Base-by-base conservation (phyloP, 2,329 filamentous ascomycete genomes). In the Westerdykella ornata region DNA sequence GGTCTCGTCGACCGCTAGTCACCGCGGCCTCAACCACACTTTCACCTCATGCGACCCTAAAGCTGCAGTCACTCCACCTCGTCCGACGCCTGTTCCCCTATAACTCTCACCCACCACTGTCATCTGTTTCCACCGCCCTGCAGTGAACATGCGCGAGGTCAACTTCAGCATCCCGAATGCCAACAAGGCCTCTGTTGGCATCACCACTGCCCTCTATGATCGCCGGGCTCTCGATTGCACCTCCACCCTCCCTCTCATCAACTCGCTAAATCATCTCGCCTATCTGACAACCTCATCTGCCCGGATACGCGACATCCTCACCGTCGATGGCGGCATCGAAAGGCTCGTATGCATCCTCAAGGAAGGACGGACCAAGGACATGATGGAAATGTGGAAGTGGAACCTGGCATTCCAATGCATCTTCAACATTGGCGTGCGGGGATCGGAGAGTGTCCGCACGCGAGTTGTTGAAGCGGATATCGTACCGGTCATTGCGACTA, bases 321-420 rank as follows among this genome's bases (percentile, higher is more conserved):
- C 90, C 43, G 88, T 98, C 71, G 92, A 98, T 84, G 92, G 92
- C 68, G 92, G 92, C 48, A 92, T 98, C 67, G 92, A 98, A 72
- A 76, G 90, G 51, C 74, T 98, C 54, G 87, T 98, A 64, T 96
- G 88, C 77, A 96, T 98, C 62, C 79, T 98, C 67, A 98, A 98
- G 70, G 88, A 95, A 69, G 92, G 92, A 49, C 79, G 92, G 63
- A 96, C 87, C 71, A 94, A 89, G 69, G 90, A 98, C 66, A 84
- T 96, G 82, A 96, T 97, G 90, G 90, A 96, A 67, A 95, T 95
- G 86, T 98, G 92, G 92, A 97, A 97, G 70, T 98, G 92, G 92
- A 98, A 96, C 62, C 77, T 98, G 48, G 92, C 92, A 39, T 98
- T 98, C 67, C 92, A 97, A 69, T 98, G 92, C 67, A 89, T 97